Conservation (phyloP, 2,329 filamentous ascomycete species). For the Blastomyces gilchristii region DNA sequence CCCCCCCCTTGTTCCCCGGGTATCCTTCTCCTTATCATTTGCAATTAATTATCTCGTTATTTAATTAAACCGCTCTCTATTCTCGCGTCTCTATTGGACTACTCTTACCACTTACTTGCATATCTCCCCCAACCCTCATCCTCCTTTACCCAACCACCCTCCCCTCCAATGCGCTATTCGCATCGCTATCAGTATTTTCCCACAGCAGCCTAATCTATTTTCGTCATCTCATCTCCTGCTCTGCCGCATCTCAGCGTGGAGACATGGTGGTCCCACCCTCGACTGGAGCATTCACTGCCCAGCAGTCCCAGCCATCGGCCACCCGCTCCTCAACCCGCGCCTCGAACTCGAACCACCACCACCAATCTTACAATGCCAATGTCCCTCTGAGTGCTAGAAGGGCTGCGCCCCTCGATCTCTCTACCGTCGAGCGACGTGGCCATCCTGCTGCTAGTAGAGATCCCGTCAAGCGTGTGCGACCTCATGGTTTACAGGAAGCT, state of each 20-base stretch:
- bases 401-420: slow-evolving; percentile 64
- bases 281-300: slow-evolving; percentile 24
- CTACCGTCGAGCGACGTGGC: slow-evolving; percentile 83
- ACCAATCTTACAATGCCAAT: slow-evolving; percentile 36
- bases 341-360: slow-evolving; percentile 32
- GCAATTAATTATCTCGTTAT: not conserved
- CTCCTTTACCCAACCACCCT: slow-evolving; percentile 15
- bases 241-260: slow-evolving; percentile 10
- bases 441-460: slow-evolving; percentile 68
- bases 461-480: slow-evolving; percentile 63
- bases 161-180: slow-evolving; percentile 9
- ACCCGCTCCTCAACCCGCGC: slow-evolving; percentile 30
- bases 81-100: not conserved
- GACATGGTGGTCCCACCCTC: slow-evolving; percentile 40
- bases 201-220: not conserved
- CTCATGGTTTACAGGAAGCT: slow-evolving; percentile 78
- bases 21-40: not conserved
- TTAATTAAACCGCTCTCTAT: not conserved
- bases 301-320: slow-evolving; percentile 25
- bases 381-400: slow-evolving; percentile 55
- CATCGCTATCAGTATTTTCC: slow-evolving; percentile 8
- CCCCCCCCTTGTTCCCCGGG: not conserved
- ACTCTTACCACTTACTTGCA: not conserved
- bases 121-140: not conserved
- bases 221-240: not conserved